phyloP scores from a whole-genome alignment of 768 basidiomycete genomes.

The Kondoa malvinella region DNA sequence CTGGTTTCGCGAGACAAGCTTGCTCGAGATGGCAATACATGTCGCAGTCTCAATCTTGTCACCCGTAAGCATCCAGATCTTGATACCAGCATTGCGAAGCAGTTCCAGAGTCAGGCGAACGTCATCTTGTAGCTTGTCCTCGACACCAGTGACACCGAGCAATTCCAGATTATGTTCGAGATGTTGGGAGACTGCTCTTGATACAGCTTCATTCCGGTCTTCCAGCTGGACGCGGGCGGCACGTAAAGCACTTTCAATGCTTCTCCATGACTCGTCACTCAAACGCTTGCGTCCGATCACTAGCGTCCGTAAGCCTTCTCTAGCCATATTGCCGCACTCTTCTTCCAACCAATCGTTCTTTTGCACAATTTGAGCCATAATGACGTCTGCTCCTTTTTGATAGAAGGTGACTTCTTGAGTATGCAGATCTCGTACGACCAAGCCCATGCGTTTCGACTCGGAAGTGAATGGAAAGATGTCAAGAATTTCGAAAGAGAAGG shows the following conservation, averaged over 20 bases:
- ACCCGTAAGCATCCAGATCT: constrained; percentile 99
- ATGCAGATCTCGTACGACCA: constrained; percentile 65
- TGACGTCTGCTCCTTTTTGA: constrained; percentile 97
- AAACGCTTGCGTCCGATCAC: constrained; percentile 75
- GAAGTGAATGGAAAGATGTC: constrained; percentile 97
- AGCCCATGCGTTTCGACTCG: constrained; percentile 98
- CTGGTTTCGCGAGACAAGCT: constrained; percentile 84
- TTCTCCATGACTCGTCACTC: constrained; percentile 47
- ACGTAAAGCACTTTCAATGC: constrained; percentile 56
- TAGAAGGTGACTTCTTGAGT: constrained; percentile 69
- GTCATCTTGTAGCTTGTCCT: constrained; percentile 95
- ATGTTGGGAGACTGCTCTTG: constrained; percentile 50
- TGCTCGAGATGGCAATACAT: constrained; percentile 93
- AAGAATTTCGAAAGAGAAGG: constrained; percentile 63
- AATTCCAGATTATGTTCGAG: constrained; percentile 82
- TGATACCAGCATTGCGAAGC: constrained; percentile 84
- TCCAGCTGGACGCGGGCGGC: constrained; percentile 64
- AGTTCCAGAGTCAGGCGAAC: constrained; percentile 86
- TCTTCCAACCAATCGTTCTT: constrained; percentile 98
- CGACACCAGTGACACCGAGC: constrained; percentile 89
- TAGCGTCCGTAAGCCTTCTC: constrained; percentile 83
- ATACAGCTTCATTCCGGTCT: constrained; percentile 60
- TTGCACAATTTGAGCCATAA: constrained; percentile 87
- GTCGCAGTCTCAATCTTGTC: constrained; percentile 99
- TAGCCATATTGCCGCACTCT: constrained; percentile 94